Evolutionary conservation across 1,284 basidiomycete species (phyloP).

Genomic region (Cryptococcus jaspeensis): DNA sequence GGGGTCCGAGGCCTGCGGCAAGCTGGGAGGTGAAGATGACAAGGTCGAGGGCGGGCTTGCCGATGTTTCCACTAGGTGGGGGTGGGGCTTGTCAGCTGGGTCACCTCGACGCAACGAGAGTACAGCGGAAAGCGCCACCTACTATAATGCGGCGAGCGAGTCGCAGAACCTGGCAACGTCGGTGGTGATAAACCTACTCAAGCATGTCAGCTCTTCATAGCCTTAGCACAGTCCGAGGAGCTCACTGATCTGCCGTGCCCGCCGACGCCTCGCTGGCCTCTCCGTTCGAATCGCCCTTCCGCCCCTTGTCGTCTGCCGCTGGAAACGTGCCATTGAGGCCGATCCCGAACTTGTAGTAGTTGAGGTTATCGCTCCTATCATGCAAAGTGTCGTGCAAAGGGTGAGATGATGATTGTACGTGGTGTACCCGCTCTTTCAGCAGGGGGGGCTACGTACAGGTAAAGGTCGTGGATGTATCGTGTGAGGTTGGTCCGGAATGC

Average conservation of each 20-base stretch:
- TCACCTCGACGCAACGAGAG: not conserved
- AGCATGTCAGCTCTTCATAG: slow-evolving; percentile 21
- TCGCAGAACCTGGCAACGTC: slow-evolving; percentile 91
- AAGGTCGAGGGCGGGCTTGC: slow-evolving; percentile 89
- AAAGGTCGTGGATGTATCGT: slow-evolving; percentile 88
- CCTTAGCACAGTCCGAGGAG: not conserved
- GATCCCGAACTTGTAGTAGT: slow-evolving; percentile 57
- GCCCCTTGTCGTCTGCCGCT: not conserved
- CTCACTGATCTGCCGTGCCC: slow-evolving; percentile 71
- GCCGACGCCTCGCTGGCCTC: slow-evolving; percentile 56
- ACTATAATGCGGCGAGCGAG: slow-evolving; percentile 85
- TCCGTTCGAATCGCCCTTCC: slow-evolving; percentile 1
- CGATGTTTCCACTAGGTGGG: slow-evolving; percentile 63
- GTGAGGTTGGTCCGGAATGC: slow-evolving; percentile 82
- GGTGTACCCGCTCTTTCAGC: not conserved
- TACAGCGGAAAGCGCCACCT: slow-evolving; percentile 38
- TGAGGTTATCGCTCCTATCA: slow-evolving; percentile 52
- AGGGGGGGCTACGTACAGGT: slow-evolving; percentile 60
- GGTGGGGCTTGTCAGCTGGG: slow-evolving; percentile 2
- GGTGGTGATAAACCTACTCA: slow-evolving; percentile 76
- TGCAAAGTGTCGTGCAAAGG: not conserved
- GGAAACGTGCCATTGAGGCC: slow-evolving; percentile 46
- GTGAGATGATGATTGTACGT: not conserved
- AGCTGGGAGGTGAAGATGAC: slow-evolving; percentile 92
- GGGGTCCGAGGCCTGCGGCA: slow-evolving; percentile 74